Conservation (phyloP, 768 basidiomycete species). For the Holtermannia corniformis region DNA sequence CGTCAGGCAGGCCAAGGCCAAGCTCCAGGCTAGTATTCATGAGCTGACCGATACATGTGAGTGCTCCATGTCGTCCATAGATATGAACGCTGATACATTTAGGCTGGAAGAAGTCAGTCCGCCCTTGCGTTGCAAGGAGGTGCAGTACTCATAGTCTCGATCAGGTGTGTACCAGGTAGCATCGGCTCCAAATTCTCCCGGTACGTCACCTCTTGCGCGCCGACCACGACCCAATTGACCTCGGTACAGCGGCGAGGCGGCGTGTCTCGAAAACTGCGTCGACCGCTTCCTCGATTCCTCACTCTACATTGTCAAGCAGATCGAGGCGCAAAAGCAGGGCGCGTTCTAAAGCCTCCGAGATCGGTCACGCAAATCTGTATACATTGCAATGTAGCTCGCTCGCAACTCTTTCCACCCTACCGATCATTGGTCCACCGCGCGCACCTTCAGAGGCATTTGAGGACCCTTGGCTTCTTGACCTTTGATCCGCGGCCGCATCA, state of each 20-base stretch:
- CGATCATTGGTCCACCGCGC: not conserved
- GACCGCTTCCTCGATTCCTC: conserved; percentile 83
- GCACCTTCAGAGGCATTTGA: conserved; percentile 36
- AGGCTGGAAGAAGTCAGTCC: conserved; percentile 27
- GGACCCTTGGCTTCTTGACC: conserved; percentile 34
- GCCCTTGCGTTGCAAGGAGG: no score
- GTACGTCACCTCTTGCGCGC: conserved; percentile 6
- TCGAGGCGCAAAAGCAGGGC: conserved; percentile 41
- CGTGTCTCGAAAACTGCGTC: conserved; percentile 80
- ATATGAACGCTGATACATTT: conserved; percentile 2
- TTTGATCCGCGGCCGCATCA: conserved; percentile 31
- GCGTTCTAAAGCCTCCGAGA: not conserved
- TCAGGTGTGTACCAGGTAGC: conserved; percentile 69
- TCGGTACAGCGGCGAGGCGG: conserved; percentile 51
- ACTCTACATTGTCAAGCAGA: conserved; percentile 65
- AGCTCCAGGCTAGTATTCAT: conserved; percentile 58
- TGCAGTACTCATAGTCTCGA: not conserved
- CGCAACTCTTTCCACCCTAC: no score
- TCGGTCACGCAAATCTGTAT: not conserved
- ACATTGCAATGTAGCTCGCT: not conserved
- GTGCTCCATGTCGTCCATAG: conserved; percentile 26
- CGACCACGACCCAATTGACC: not conserved
- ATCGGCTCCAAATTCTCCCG: conserved; percentile 70
- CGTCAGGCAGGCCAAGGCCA: conserved; percentile 58
- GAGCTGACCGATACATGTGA: conserved; percentile 75